Percentiles rank a stretch among this genome's conserved stretches.
phyloP scores from a whole-genome alignment of 805 yeast species.

The Cyberlindnera suaveolens region DNA sequence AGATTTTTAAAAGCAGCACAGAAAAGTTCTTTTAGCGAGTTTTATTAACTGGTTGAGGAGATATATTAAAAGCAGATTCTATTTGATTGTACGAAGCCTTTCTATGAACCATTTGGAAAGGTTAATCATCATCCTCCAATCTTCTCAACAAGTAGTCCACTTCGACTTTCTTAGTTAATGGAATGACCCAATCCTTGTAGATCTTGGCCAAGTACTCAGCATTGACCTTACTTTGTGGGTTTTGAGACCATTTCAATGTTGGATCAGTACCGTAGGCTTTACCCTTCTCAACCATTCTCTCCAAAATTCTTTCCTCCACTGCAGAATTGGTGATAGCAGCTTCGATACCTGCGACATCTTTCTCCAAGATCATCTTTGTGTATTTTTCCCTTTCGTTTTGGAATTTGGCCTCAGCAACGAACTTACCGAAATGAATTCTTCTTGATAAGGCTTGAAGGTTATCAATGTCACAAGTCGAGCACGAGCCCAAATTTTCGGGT shows the following conservation, averaged over 20 bases:
- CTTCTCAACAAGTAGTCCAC: conserved; percentile 85
- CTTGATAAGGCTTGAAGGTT: conserved; percentile 83
- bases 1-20: neutral
- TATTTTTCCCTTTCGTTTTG: conserved; percentile 58
- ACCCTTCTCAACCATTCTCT: conserved; percentile 74
- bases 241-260: conserved; percentile 61
- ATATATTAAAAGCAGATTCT: too few relatives aligned
- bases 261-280: conserved; percentile 88
- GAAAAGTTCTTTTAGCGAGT: neutral
- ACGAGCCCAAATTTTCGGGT: conserved; percentile 81
- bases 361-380: conserved; percentile 54
- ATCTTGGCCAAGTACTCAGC: conserved; percentile 79
- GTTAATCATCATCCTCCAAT: conserved; percentile 47
- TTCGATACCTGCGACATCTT: conserved; percentile 68
- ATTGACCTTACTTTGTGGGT: conserved; percentile 64
- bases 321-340: conserved; percentile 78
- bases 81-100: neutral
- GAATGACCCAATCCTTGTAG: conserved; percentile 85
- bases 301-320: conserved; percentile 80
- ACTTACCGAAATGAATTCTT: conserved; percentile 93
- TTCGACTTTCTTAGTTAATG: conserved; percentile 92
- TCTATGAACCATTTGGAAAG: neutral
- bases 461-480: conserved; percentile 79
- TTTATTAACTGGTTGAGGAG: neutral
- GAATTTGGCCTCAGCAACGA: conserved; percentile 95